A percentile compares a stretch with the other conserved stretches of the same genome.
Conservation (phyloP, 2,329 filamentous ascomycete genomes). For the Talaromyces marneffei region DNA sequence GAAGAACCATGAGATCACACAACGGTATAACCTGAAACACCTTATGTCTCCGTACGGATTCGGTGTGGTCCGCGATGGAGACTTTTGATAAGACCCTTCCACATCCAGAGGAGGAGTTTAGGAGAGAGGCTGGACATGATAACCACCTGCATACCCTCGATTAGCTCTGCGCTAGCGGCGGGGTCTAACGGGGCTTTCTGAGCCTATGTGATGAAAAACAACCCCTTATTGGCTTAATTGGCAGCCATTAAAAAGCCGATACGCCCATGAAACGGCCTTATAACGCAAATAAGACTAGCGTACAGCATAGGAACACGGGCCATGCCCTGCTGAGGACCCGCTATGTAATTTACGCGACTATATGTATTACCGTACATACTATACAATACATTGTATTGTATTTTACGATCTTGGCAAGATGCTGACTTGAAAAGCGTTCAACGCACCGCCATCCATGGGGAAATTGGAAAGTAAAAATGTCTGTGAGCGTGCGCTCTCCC, state of each 20-base stretch:
- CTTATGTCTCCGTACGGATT: background rate
- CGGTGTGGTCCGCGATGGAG: background rate
- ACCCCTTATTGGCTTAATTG: background rate
- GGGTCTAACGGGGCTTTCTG: background rate
- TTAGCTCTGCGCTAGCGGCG: background rate
- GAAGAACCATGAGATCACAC: background rate
- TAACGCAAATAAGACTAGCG: slow-evolving; percentile 3
- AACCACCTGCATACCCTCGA: slow-evolving; percentile 1
- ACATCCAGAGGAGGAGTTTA: too few species aligned
- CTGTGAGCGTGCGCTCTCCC: background rate
- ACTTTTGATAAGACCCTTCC: too few species aligned
- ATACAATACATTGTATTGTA: background rate
- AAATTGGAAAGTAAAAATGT: background rate
- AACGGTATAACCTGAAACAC: background rate
- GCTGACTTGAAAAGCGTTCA: background rate
- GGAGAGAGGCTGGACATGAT: slow-evolving; percentile 1
- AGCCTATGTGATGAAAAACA: background rate
- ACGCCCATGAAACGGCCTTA: slow-evolving; percentile 4
- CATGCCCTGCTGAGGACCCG: slow-evolving; percentile 3
- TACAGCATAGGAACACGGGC: background rate
- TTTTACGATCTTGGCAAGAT: background rate
- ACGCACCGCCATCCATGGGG: background rate
- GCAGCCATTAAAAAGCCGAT: background rate
- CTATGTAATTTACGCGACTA: background rate
- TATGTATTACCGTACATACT: background rate